These are phyloP conservation scores for Pyrenochaeta sp. DNA, from an alignment of 2,329 filamentous ascomycete species.

Conservation along the genomic window DNA sequence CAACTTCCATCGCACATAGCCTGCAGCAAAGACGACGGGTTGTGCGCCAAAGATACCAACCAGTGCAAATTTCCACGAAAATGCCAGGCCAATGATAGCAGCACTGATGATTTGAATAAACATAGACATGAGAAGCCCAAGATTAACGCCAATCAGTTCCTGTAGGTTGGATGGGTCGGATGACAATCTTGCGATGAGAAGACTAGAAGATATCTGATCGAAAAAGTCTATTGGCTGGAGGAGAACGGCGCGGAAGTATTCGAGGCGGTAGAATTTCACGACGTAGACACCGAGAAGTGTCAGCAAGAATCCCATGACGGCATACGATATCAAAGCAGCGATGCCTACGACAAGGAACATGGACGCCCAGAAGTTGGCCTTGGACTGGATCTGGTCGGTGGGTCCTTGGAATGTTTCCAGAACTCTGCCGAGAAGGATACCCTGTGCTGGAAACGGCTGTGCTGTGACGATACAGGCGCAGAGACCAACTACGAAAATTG, in stretches of 20 bases:
- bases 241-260: no score
- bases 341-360: constrained; percentile 34
- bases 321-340: constrained; percentile 24
- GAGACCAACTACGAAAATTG: constrained; percentile 5
- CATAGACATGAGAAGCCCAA: background rate
- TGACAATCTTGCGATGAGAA: constrained; percentile 55
- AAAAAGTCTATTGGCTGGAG: constrained; percentile 64
- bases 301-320: constrained; percentile 62
- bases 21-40: constrained; percentile 76
- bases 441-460: constrained; percentile 11
- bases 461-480: constrained; percentile 7
- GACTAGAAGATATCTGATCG: constrained; percentile 77
- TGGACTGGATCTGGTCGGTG: constrained; percentile 5
- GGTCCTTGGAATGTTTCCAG: constrained; percentile 15
- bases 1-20: constrained; percentile 67
- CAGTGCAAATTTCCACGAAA: constrained; percentile 81
- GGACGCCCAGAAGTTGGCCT: constrained; percentile 31
- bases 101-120: background rate
- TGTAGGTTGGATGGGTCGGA: background rate
- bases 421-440: no score
- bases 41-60: constrained; percentile 76
- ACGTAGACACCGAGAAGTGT: no score
- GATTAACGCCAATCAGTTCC: background rate
- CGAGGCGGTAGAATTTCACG: no score
- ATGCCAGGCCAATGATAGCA: constrained; percentile 46